Conservation (phyloP, 2,329 filamentous ascomycete genomes). For the Nothophaeocryptopus gaeumannii region DNA sequence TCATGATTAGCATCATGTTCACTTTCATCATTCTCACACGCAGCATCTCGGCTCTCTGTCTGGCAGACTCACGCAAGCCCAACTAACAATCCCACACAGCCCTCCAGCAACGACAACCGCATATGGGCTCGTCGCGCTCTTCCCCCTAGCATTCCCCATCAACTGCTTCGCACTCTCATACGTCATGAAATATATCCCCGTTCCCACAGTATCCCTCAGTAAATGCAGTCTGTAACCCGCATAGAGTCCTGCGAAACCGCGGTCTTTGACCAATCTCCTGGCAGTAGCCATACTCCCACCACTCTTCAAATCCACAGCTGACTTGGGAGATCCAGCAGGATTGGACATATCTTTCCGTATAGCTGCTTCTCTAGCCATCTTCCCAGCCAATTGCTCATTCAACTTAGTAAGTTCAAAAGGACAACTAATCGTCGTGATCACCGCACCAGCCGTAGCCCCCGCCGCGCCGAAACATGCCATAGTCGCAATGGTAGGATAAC, state of each 20-base stretch:
- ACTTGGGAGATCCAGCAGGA: neutral
- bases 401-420: constrained; percentile 89
- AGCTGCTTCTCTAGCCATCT: constrained; percentile 55
- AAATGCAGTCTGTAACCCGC: constrained; percentile 77
- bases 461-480: constrained; percentile 73
- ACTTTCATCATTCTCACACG: neutral
- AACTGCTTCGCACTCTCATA: constrained; percentile 85
- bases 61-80: constrained; percentile 65
- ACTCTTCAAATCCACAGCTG: constrained; percentile 20
- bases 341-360: constrained; percentile 2
- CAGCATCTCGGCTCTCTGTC: neutral
- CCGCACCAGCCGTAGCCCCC: constrained; percentile 74
- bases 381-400: constrained; percentile 78
- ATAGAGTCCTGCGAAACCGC: constrained; percentile 71
- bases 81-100: constrained; percentile 78
- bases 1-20: constrained; percentile 1
- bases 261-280: constrained; percentile 71
- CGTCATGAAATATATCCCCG: constrained; percentile 82
- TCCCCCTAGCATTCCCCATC: constrained; percentile 70
- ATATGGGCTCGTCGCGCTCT: constrained; percentile 72
- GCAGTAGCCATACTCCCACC: constrained; percentile 54
- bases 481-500: constrained; percentile 70
- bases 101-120: constrained; percentile 76
- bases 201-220: constrained; percentile 82
- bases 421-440: constrained; percentile 77